Base-by-base conservation (phyloP, 2,329 filamentous ascomycete species). In the Penicillium sp. region DNA sequence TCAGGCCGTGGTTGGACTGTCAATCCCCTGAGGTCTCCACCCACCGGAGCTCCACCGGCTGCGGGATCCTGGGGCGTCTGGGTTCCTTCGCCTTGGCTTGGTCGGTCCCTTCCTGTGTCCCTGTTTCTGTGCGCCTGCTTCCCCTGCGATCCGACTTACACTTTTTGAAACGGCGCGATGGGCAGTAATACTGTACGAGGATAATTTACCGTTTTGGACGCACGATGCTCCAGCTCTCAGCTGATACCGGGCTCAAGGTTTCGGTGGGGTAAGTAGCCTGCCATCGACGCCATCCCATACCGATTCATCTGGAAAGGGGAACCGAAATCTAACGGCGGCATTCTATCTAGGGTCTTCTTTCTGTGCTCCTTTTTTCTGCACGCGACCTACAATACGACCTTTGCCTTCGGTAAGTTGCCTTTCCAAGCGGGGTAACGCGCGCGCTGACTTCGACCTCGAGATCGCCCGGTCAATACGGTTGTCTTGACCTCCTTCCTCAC, bases 381-480 rank as follows among this genome's bases (percentile, higher is more conserved):
- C 22, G 66, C 69, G 12, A 69, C 72, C n/a, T 70, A 74, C 25
- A 67, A 65, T 51, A 67, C 68, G 22, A 75, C 75, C 6, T 74
- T 72, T 51, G 74, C 71, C 54, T 75, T 75, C 60, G 74, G 73
- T 76, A 57, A 60, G 70, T 57, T 42, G 42, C n/a, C 15, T 12
- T 27, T 27, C 31, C 53, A 25, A 23, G n/a, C 29, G 41, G 18
- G 23, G 46, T 48, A 54, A 15, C 27, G 23, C 33, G 22, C 51
- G 44, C 18, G 54, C 64, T 67, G 46, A 66, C 50, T 26, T 20
- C 42, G 43, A 44, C 41, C 35, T 11, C 33, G 11, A 79, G 80
- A 81, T 60, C 77, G 75, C 47, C 79, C 80, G 4, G 60, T 79
- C 14, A 77, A 77, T 59, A 73, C 77, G 6, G 65, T 71, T 18